Base-by-base conservation (phyloP, 208 protist species). In the Trypanosoma avium region DNA sequence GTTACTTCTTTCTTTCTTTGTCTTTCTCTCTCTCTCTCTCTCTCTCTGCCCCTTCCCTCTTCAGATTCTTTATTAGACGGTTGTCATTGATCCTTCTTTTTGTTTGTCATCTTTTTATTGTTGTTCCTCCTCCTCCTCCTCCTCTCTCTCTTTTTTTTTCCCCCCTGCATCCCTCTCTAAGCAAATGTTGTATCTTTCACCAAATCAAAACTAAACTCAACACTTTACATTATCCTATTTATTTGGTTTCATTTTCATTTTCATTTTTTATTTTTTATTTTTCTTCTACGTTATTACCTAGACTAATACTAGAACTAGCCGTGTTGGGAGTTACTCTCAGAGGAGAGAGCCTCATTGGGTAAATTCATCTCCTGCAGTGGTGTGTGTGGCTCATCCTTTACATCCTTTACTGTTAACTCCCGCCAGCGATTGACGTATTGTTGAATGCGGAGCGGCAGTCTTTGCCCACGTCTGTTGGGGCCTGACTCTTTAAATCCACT, bases 401-500 rank as follows among this genome's bases (percentile, higher is more conserved):
- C 32, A 9, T 13, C 43, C 24, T 54, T 72, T 13, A 12, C 32
- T 13, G 59, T 65, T 36, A 72, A 36, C n/a, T 33, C 9, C 29
- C 50, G 27, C 57, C 57, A 72, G 30, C 21, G 64, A 30, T 58
- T 54, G 45, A 69, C 60, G 33, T 69, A 67, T 32, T 77, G 63
- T 6, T 66, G 67, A 15, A 79, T 30, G 8, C 73, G 75, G 57
- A 83, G 67, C 6, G 81, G 81, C 53, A 92, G 54, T 21, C 22
- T 40, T 22, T 72, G 53, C n/a, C 67, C 56, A 67, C 26, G 0
- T 60, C 67, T 0, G 43, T 29, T 43, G 68, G 73, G 46, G 74
- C 73, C 46, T 68, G 46, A 29, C 48, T 72, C 66, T 48, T 53
- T 59, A 33, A 59, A 47, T 7, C 49, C 15, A 32, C 48, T 60